Percentiles rank a stretch among this genome's conserved stretches.
Evolutionary conservation across 257 asterid genomes (phyloP).

Genomic region (Nicotiana paniculata): DNA sequence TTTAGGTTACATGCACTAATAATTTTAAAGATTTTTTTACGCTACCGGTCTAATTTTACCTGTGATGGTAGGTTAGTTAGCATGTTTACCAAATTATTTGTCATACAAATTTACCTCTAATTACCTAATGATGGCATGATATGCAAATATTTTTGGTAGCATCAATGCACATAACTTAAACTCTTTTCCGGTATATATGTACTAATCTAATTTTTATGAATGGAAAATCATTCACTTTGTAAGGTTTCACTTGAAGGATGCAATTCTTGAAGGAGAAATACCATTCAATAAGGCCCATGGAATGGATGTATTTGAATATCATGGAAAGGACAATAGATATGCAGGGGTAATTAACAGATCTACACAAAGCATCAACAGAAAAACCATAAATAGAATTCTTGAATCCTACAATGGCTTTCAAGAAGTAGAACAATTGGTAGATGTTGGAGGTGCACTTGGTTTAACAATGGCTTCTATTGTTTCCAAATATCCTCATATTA

Average conservation of each 20-base stretch:
- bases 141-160: no score
- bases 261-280: conserved; percentile 16
- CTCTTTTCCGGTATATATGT: no score
- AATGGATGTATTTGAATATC: conserved; percentile 14
- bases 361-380: background rate
- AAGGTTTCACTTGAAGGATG: conserved; percentile 14
- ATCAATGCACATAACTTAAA: no score
- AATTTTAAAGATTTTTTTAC: no score
- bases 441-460: conserved; percentile 22
- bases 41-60: no score
- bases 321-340: conserved; percentile 1
- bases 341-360: conserved; percentile 1
- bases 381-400: background rate
- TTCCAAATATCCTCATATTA: conserved; percentile 11
- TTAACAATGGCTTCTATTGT: background rate
- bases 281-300: conserved; percentile 17
- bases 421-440: background rate
- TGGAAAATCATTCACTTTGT: background rate
- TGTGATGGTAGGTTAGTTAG: no score
- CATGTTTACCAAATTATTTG: no score
- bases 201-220: no score
- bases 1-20: no score
- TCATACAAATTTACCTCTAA: no score
- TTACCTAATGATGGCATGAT: no score
- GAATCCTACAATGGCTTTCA: conserved; percentile 4